phyloP scores from a whole-genome alignment of 371 early-diverging fungal genomes.

The Paraphysoderma sedebokerense region DNA sequence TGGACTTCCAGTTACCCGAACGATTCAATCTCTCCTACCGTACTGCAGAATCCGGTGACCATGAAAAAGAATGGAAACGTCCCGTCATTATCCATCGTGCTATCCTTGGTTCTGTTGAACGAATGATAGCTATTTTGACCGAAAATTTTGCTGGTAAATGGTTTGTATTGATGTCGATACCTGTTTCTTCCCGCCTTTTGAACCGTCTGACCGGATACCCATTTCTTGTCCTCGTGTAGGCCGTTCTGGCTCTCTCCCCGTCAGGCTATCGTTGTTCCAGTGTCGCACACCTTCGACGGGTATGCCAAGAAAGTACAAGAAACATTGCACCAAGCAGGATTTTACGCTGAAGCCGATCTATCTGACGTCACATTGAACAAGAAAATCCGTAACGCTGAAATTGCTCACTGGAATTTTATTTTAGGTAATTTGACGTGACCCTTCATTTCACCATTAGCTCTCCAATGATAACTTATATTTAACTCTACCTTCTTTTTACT shows the following conservation, averaged over 20 bases:
- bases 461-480: constrained; percentile 25
- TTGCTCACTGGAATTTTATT: constrained; percentile 79
- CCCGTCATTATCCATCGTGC: constrained; percentile 96
- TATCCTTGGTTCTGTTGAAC: constrained; percentile 80
- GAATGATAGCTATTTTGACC: constrained; percentile 87
- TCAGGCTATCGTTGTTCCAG: constrained; percentile 38
- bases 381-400: constrained; percentile 81
- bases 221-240: constrained; percentile 3
- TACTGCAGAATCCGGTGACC: constrained; percentile 12
- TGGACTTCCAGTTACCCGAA: constrained; percentile 76
- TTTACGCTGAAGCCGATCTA: constrained; percentile 75
- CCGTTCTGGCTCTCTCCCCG: constrained; percentile 53
- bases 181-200: not conserved
- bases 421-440: constrained; percentile 15
- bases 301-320: constrained; percentile 44
- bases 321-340: constrained; percentile 46
- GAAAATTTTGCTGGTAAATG: constrained; percentile 79
- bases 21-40: constrained; percentile 72
- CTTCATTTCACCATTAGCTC: constrained; percentile 7
- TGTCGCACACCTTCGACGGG: constrained; percentile 36
- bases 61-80: constrained; percentile 24
- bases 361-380: constrained; percentile 82
- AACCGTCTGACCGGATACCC: not conserved
- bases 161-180: constrained; percentile 6
- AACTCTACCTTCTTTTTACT: too few species aligned